phyloP scores from a whole-genome alignment of 768 basidiomycete genomes.

The Phaeotremella skinneri region DNA sequence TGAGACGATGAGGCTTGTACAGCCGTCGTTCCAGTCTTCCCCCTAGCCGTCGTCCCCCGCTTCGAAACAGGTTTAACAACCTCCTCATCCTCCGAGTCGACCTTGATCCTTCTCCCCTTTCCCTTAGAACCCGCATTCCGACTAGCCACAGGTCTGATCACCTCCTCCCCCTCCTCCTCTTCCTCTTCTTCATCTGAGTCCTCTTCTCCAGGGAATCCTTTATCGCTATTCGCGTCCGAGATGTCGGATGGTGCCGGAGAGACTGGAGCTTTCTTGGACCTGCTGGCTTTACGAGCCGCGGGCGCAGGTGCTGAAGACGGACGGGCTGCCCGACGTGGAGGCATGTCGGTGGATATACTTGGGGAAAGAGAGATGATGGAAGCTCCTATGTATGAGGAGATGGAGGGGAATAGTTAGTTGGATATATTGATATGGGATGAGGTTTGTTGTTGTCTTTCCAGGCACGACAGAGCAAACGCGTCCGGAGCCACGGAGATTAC shows the following conservation, averaged over 20 bases:
- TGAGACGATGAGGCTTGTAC: conserved; percentile 16
- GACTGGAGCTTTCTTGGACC: not conserved
- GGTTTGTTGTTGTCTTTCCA: conserved; percentile 2
- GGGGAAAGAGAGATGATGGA: too few relatives aligned
- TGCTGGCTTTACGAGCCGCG: not conserved
- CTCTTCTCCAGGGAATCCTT: conserved; percentile 7
- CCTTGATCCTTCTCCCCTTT: conserved; percentile 11
- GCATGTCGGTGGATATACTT: not conserved
- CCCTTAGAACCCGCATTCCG: conserved; percentile 14
- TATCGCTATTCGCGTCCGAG: conserved; percentile 8
- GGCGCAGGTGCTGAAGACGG: not conserved
- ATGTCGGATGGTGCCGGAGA: not conserved
- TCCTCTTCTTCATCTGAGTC: conserved; percentile 13
- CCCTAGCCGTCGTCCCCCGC: conserved; percentile 13
- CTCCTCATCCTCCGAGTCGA: conserved; percentile 20
- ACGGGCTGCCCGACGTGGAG: not conserved
- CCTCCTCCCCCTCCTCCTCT: conserved; percentile 20
- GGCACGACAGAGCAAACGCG: not conserved
- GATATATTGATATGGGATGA: too few relatives aligned
- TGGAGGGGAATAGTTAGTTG: too few relatives aligned
- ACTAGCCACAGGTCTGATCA: conserved; percentile 15
- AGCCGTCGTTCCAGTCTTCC: conserved; percentile 10
- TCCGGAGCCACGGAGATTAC: not conserved
- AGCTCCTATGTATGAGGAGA: too few relatives aligned
- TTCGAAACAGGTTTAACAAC: conserved; percentile 16